Base-by-base conservation (phyloP, 805 yeast species). In the Debaryomyces prosopidis region DNA sequence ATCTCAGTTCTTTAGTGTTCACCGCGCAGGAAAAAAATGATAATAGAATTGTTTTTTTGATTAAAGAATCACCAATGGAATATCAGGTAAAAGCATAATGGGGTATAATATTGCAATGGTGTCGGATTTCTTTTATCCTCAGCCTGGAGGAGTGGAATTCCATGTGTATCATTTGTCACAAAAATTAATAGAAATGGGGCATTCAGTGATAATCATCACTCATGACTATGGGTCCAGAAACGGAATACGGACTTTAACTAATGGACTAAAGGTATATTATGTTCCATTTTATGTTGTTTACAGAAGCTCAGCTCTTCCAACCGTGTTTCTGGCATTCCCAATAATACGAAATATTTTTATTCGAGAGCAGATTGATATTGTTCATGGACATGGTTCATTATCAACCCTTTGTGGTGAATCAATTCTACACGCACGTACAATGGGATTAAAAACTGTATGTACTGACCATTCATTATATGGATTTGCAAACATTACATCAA, bases 381-480 rank as follows among this genome's bases (percentile, higher is more conserved):
- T 94, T 2, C 99, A 94, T 63, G 96, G 97, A 10, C 99, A 94
- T 68, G 99, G 96, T 0, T 85, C 96, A 30, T 81, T 88, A 61
- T 84, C 95, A 33, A 79, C 89, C 6, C 66, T 94, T 51, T 88
- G 97, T 38, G 95, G 87, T 51, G 99, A 94, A 61, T 89, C 92
- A 0, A 80, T 94, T 7, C 68, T 91, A n/a, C 98, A 94, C 60
- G 97, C 88, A 0, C 75, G 90, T 34, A 85, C 96, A 0, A 87
- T 94, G 97, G 97, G 97, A 0, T 68, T 92, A 44, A 82, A 81
- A 50, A 89, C 99, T 0, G 92, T 92, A 0, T 85, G 94, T 53
- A 94, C 99, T 0, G 99, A 94, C 61, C 99, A 94, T 61, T 92
- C 98, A 0, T 68, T 94, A 28, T 92, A 90, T 69, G 99, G 98